phyloP scores from a whole-genome alignment of 805 yeast genomes.

The Saccharomycopsis javanensis region DNA sequence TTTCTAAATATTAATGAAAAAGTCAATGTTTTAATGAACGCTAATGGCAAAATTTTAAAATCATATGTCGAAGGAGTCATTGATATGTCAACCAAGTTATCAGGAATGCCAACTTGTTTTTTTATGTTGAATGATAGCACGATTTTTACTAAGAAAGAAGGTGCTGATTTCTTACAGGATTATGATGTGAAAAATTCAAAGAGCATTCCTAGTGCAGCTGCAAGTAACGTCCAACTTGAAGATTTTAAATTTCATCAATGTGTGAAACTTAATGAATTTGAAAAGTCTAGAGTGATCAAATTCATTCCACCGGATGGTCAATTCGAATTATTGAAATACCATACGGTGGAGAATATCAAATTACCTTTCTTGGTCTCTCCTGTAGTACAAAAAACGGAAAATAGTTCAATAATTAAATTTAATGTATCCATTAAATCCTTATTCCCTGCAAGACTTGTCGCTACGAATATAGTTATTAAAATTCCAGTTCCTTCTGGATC shows the following conservation, averaged over 20 bases:
- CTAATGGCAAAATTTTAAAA: constrained; percentile 53
- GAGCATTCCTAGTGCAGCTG: constrained; percentile 32
- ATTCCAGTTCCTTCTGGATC: constrained; percentile 65
- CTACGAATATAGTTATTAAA: constrained; percentile 51
- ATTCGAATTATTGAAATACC: constrained; percentile 73
- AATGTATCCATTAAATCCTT: constrained; percentile 53
- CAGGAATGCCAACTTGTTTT: constrained; percentile 78
- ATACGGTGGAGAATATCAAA: constrained; percentile 46
- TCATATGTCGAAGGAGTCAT: constrained; percentile 72
- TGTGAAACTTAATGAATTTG: constrained; percentile 64
- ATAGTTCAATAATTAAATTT: constrained; percentile 37
- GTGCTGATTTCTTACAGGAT: constrained; percentile 23
- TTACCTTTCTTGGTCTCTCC: constrained; percentile 66
- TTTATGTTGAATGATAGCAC: constrained; percentile 62
- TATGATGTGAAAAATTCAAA: constrained; percentile 25
- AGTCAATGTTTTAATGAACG: constrained; percentile 57
- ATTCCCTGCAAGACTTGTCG: constrained; percentile 47
- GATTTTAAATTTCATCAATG: constrained; percentile 85
- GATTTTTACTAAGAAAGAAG: constrained; percentile 22
- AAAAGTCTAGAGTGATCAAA: constrained; percentile 50
- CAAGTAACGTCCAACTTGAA: constrained; percentile 48
- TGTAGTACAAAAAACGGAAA: constrained; percentile 38
- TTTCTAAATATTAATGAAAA: constrained; percentile 68
- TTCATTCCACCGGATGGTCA: constrained; percentile 86
- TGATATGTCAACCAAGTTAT: constrained; percentile 56